Conservation (phyloP, 2,329 filamentous ascomycete genomes). For the Myriosclerotinia scirpicola region DNA sequence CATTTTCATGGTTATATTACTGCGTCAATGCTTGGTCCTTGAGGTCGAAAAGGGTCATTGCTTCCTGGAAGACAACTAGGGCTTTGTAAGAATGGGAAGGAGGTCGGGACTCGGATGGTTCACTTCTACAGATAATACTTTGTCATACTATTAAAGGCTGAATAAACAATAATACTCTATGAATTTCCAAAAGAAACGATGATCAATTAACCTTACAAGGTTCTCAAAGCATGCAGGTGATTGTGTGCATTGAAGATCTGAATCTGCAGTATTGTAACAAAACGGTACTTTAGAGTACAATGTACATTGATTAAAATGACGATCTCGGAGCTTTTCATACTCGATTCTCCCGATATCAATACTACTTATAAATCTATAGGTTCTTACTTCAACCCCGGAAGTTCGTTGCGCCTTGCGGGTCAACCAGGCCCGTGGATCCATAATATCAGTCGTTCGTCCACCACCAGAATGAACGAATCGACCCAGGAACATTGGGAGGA, state of each 20-base stretch:
- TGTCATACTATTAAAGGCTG: not conserved
- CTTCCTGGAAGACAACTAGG: constrained; percentile 6
- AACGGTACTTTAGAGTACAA: no score
- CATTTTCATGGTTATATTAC: not conserved
- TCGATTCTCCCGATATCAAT: not conserved
- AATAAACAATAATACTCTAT: not conserved
- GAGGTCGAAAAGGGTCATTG: not conserved
- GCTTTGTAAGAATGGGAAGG: not conserved
- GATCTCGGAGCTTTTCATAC: no score
- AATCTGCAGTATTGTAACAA: not conserved
- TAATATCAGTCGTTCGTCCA: constrained; percentile 11
- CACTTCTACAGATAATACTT: not conserved
- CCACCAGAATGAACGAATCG: not conserved
- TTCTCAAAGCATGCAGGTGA: not conserved
- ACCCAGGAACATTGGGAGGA: not conserved
- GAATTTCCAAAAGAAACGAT: not conserved
- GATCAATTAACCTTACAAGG: not conserved
- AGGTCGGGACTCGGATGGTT: not conserved
- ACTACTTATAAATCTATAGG: not conserved
- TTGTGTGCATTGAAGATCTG: not conserved
- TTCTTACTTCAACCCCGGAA: not conserved
- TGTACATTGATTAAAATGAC: no score
- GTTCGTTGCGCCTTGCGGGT: not conserved
- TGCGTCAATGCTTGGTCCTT: not conserved
- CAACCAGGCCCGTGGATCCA: constrained; percentile 5